These are phyloP conservation scores for Aspergillus japonicus DNA, from an alignment of 2,329 filamentous ascomycete genomes.

Conservation along the genomic window DNA sequence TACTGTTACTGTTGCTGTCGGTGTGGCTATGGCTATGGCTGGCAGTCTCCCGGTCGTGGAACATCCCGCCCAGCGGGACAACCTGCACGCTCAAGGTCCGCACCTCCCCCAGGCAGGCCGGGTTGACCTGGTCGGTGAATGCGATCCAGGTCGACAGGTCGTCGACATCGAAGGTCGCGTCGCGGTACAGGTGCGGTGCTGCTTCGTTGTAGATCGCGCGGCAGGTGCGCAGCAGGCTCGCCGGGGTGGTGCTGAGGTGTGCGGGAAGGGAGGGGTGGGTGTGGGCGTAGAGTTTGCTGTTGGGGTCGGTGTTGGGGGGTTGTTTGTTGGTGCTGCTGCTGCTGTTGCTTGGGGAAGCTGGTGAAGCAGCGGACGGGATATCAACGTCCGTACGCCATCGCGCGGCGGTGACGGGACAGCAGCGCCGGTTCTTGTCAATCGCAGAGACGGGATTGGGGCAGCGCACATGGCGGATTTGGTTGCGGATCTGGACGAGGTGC, in stretches of 20 bases:
- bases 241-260: conserved; percentile 24
- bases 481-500: conserved; percentile 37
- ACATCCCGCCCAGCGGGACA: neutral
- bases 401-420: conserved; percentile 33
- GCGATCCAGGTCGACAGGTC: conserved; percentile 39
- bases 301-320: conserved; percentile 15
- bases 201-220: conserved; percentile 38
- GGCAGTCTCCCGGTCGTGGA: neutral
- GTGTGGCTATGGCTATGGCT: too few species aligned
- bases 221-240: conserved; percentile 33
- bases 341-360: neutral
- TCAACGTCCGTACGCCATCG: conserved; percentile 29
- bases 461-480: conserved; percentile 37
- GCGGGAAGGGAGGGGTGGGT: conserved; percentile 28
- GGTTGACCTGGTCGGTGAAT: conserved; percentile 27
- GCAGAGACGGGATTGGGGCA: conserved; percentile 26
- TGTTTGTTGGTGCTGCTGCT: conserved; percentile 14
- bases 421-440: conserved; percentile 31
- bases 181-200: conserved; percentile 28
- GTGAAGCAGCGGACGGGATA: neutral
- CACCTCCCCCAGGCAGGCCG: neutral
- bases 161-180: conserved; percentile 35
- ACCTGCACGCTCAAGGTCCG: neutral
- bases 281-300: conserved; percentile 36
- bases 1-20: too few species aligned